Percentiles rank a stretch among this genome's conserved stretches.
phyloP scores from a whole-genome alignment of 148 eudicot genomes.

The Hydrangea macrophylla region DNA sequence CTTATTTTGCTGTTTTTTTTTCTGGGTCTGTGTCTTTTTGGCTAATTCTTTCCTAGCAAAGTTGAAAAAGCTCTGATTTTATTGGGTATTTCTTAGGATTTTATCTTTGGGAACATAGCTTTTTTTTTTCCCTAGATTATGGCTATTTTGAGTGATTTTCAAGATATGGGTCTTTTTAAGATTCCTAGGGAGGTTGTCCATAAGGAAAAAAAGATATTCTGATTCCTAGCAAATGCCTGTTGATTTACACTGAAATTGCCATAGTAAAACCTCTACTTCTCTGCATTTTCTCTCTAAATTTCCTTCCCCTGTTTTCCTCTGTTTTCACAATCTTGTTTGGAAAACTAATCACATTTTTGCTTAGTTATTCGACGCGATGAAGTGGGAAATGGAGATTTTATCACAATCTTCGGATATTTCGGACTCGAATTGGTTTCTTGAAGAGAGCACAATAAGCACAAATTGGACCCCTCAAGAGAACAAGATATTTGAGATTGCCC shows the following conservation, averaged over 20 bases:
- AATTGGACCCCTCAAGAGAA: slow-evolving; percentile 85
- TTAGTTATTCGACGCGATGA: slow-evolving; percentile 17
- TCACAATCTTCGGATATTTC: slow-evolving; percentile 53
- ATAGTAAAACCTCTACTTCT: slow-evolving; percentile 44
- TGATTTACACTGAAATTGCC: slow-evolving; percentile 37
- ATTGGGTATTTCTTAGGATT: slow-evolving; percentile 18
- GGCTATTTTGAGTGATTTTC: slow-evolving; percentile 22
- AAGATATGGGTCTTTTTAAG: slow-evolving; percentile 57
- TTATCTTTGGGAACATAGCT: not conserved
- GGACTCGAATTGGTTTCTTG: slow-evolving; percentile 62
- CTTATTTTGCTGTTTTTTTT: slow-evolving; percentile 7
- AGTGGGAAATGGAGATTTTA: slow-evolving; percentile 70
- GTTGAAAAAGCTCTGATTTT: slow-evolving; percentile 19
- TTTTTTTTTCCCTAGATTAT: slow-evolving; percentile 15
- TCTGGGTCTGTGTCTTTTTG: slow-evolving; percentile 3
- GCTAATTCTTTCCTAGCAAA: slow-evolving; percentile 15
- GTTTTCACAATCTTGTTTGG: not conserved
- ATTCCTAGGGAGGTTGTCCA: slow-evolving; percentile 52
- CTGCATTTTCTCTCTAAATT: slow-evolving; percentile 37
- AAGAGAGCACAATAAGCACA: slow-evolving; percentile 51
- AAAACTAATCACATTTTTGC: not conserved
- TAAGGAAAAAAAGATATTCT: slow-evolving; percentile 50
- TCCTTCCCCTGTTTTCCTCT: slow-evolving; percentile 10
- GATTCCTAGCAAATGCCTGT: slow-evolving; percentile 52
- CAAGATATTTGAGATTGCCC: slow-evolving; percentile 84